A percentile compares a stretch with the other conserved stretches of the same genome.
Conservation (phyloP, 495 filamentous ascomycete species). For the Daldinia caldariorum region DNA sequence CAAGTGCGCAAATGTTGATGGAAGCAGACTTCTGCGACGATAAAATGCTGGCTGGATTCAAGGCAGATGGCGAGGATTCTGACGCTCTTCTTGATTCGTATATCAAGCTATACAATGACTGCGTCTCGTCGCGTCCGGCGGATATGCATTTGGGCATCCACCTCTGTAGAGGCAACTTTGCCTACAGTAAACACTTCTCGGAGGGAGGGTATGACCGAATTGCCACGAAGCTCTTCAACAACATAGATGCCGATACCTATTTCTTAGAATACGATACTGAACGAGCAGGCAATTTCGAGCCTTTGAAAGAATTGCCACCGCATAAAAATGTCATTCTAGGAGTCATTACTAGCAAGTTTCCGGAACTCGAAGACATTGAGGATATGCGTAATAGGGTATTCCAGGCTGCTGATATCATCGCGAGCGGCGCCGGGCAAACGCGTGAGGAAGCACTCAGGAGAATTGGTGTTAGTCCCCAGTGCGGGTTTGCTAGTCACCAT, state of each 20-base stretch:
- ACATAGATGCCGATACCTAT: slow-evolving; percentile 72
- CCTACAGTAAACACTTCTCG: slow-evolving; percentile 73
- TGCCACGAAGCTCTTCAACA: slow-evolving; percentile 73
- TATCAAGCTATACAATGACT: slow-evolving; percentile 75
- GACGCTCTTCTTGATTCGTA: slow-evolving; percentile 71
- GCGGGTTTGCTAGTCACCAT: slow-evolving; percentile 72
- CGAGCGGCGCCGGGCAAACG: slow-evolving; percentile 65
- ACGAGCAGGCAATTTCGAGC: slow-evolving; percentile 73
- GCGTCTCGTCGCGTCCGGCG: slow-evolving; percentile 63
- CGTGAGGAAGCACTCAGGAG: slow-evolving; percentile 67
- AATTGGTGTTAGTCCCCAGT: slow-evolving; percentile 73
- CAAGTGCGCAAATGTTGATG: not conserved
- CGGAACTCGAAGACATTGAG: slow-evolving; percentile 70
- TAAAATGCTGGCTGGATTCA: slow-evolving; percentile 71
- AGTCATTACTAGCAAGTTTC: slow-evolving; percentile 74
- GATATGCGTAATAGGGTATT: slow-evolving; percentile 70
- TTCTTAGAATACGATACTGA: slow-evolving; percentile 79
- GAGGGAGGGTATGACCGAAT: slow-evolving; percentile 77
- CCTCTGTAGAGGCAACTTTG: slow-evolving; percentile 76
- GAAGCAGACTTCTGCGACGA: slow-evolving; percentile 72
- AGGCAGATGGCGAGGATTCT: slow-evolving; percentile 64
- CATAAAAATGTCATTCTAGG: slow-evolving; percentile 77
- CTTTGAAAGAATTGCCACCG: slow-evolving; percentile 68
- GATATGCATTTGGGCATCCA: slow-evolving; percentile 74
- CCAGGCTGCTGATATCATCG: slow-evolving; percentile 70